Evolutionary conservation across 345 rosid species (phyloP).

Genomic region (Citrus cavaleriei): DNA sequence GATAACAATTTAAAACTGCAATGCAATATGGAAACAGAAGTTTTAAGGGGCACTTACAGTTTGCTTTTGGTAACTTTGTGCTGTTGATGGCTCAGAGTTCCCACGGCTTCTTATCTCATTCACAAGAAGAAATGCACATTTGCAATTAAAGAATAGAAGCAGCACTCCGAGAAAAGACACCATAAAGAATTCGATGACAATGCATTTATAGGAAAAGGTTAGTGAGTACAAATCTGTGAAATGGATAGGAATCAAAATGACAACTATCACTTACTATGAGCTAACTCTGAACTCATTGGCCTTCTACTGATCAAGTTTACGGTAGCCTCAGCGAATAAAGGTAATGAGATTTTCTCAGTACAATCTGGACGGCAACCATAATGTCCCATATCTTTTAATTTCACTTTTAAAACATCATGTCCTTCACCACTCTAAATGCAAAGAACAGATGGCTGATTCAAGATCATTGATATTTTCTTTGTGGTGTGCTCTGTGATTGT

Average conservation of each 20-base stretch:
- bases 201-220: neutral
- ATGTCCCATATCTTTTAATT: slow-evolving; percentile 73
- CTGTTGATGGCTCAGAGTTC: slow-evolving; percentile 6
- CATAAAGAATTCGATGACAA: slow-evolving; percentile 47
- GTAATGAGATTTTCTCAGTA: slow-evolving; percentile 17
- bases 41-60: slow-evolving; percentile 22
- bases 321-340: slow-evolving; percentile 52
- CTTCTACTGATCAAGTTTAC: slow-evolving; percentile 33
- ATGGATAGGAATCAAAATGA: neutral
- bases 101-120: slow-evolving; percentile 34
- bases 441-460: neutral
- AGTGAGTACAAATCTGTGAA: neutral
- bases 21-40: neutral
- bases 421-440: slow-evolving; percentile 65
- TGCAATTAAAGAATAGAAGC: slow-evolving; percentile 70
- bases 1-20: neutral
- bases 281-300: slow-evolving; percentile 51
- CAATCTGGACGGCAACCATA: slow-evolving; percentile 56
- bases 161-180: slow-evolving; percentile 44
- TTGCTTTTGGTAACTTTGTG: slow-evolving; percentile 13
- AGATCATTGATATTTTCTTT: neutral
- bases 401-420: slow-evolving; percentile 52
- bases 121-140: slow-evolving; percentile 58
- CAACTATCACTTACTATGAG: slow-evolving; percentile 45
- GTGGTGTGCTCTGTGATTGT: neutral